Conservation (phyloP, 2,329 filamentous ascomycete genomes). For the Aspergillus floridensis region DNA sequence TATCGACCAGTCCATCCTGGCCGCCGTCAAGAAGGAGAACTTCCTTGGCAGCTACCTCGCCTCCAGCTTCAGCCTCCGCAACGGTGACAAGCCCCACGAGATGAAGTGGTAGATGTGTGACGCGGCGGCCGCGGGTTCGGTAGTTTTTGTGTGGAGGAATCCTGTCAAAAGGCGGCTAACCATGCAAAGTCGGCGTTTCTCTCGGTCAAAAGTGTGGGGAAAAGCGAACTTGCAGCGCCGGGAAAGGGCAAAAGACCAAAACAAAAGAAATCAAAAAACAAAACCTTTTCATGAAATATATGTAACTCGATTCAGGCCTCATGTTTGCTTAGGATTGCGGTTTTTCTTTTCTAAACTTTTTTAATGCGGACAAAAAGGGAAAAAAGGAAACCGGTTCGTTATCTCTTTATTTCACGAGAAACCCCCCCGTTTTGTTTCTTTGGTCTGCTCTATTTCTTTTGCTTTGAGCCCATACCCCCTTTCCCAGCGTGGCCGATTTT, state of each 20-base stretch:
- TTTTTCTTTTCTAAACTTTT: slow-evolving; percentile 22
- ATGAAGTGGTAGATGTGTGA: slow-evolving; percentile 86
- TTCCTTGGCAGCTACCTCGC: slow-evolving; percentile 90
- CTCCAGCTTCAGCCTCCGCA: slow-evolving; percentile 96
- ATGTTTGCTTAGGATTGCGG: slow-evolving; percentile 36
- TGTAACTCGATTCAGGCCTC: slow-evolving; percentile 42
- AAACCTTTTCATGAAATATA: slow-evolving; percentile 36
- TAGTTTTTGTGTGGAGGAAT: slow-evolving; percentile 40
- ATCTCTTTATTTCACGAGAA: slow-evolving; percentile 31
- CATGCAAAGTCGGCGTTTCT: slow-evolving; percentile 34
- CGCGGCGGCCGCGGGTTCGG: slow-evolving; percentile 41
- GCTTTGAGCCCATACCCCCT: not conserved
- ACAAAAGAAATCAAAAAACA: not conserved
- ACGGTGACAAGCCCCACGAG: slow-evolving; percentile 99
- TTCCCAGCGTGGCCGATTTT: slow-evolving; percentile 31
- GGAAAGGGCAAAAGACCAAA: slow-evolving; percentile 25
- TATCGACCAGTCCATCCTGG: slow-evolving; percentile 92
- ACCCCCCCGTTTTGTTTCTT: slow-evolving; percentile 8
- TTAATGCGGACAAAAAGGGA: slow-evolving; percentile 4
- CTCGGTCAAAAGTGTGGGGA: slow-evolving; percentile 10
- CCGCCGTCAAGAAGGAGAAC: slow-evolving; percentile 97
- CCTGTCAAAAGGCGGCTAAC: slow-evolving; percentile 35
- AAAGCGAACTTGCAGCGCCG: slow-evolving; percentile 24
- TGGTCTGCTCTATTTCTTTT: not conserved
- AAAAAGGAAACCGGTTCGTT: slow-evolving; percentile 29